Evolutionary conservation across 2,329 filamentous ascomycete species (phyloP), one percentile per base, ranked within the genome.

Genomic region (Ophiostoma ulmi): DNA sequence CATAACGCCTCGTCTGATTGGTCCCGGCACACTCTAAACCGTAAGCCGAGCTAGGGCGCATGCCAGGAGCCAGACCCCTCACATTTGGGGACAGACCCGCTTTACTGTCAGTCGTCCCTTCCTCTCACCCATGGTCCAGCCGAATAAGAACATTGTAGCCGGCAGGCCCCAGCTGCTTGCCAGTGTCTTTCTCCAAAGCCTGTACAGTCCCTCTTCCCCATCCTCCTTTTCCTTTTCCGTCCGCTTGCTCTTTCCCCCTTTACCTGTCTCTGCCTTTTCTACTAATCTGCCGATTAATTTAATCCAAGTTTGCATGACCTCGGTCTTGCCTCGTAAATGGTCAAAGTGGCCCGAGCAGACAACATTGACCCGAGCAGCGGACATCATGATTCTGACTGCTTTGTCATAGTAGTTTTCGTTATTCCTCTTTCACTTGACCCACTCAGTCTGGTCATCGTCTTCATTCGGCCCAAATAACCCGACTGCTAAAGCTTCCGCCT

Each of bases 291-390:
- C n/a, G 52, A 22, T 61, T 35, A 61, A 61, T 61, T 61, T 61
- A 61, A 61, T 35, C 6, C n/a, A 13, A 5, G 26, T 17, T 26
- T 63, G 58, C 58, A 22, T 65, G 63, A 65, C 55, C 70, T 68
- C 66, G 65, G 66, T 39, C 48, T 14, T 31, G 68, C 58, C 63
- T n/a, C 65, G 55, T 31, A 48, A 55, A 58, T 35, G 38, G 58
- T 65, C 39, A 52, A 44, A 61, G 64, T 67, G 39, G 67, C 48
- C 70, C 67, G 70, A 71, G 63, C 61, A 44, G 61, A 65, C 61
- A 71, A 67, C 63, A 71, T 71, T 71, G 67, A 38, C 70, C 70
- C 70, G 70, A 71, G 35, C 41, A 67, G 61, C 65, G 63, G 63
- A 41, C 39, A 14, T 26, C 22, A n/a, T 44, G 36, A 11, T 64